Conservation (phyloP, 2,329 filamentous ascomycete species). For the Pyrenochaeta sp. region DNA sequence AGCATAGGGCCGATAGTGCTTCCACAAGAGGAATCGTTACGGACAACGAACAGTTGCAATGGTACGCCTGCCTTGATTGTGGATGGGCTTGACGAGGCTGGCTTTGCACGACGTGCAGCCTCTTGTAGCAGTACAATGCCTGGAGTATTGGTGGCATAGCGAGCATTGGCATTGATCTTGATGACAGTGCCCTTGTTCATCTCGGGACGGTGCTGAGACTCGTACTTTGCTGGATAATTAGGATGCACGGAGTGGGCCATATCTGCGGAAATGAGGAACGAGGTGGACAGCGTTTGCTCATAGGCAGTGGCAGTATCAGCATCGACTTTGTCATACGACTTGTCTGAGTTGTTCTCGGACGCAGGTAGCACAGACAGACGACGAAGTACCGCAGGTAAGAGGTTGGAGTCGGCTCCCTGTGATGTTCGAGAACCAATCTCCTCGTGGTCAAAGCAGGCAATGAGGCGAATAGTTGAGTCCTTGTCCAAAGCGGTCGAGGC, state of each 20-base stretch:
- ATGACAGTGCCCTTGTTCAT: constrained; percentile 98
- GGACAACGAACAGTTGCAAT: constrained; percentile 92
- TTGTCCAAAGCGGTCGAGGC: constrained; percentile 71
- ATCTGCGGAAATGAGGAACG: constrained; percentile 93
- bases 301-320: constrained; percentile 76
- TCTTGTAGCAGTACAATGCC: constrained; percentile 94
- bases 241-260: constrained; percentile 98
- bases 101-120: constrained; percentile 70
- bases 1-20: constrained; percentile 99
- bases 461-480: constrained; percentile 85
- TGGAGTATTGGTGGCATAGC: constrained; percentile 95
- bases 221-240: constrained; percentile 93
- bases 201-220: constrained; percentile 85
- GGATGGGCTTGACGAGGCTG: constrained; percentile 50
- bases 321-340: constrained; percentile 69
- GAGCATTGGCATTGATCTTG: constrained; percentile 97
- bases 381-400: constrained; percentile 85
- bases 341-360: constrained; percentile 64
- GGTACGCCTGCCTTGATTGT: constrained; percentile 73
- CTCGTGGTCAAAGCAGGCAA: constrained; percentile 96
- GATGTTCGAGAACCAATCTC: constrained; percentile 93
- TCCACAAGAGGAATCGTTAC: constrained; percentile 93
- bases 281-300: constrained; percentile 89
- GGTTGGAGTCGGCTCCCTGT: constrained; percentile 91
- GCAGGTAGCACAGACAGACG: constrained; percentile 82